phyloP scores from a whole-genome alignment of 495 filamentous ascomycete genomes.

The Trichoderma virens region DNA sequence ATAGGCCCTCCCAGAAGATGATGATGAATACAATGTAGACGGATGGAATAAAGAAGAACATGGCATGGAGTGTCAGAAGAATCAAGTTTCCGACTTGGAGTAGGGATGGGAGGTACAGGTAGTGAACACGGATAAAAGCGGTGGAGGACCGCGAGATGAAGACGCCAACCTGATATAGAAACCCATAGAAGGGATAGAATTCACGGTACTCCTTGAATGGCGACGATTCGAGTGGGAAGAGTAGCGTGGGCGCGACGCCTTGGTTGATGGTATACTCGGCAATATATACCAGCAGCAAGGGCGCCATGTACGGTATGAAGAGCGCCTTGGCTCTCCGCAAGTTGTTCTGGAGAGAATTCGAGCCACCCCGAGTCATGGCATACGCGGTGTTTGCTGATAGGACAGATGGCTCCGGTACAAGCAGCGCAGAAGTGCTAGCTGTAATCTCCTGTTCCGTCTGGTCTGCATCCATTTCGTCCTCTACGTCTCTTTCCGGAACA shows the following conservation, averaged over 20 bases:
- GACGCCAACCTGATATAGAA: constrained; percentile 89
- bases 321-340: constrained; percentile 34
- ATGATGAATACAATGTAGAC: constrained; percentile 76
- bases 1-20: constrained; percentile 91
- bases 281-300: constrained; percentile 83
- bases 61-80: constrained; percentile 63
- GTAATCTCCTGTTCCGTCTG: constrained; percentile 4
- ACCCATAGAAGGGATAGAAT: constrained; percentile 86
- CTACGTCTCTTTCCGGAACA: constrained; percentile 34
- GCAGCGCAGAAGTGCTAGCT: constrained; percentile 26
- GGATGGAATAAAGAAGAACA: constrained; percentile 71
- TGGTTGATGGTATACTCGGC: constrained; percentile 97
- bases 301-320: constrained; percentile 66
- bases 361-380: constrained; percentile 15
- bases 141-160: constrained; percentile 88
- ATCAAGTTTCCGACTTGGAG: constrained; percentile 74
- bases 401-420: constrained; percentile 24
- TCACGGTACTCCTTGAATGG: constrained; percentile 76
- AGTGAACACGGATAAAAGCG: constrained; percentile 73
- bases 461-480: constrained; percentile 32
- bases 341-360: constrained; percentile 36
- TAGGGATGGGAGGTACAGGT: constrained; percentile 75
- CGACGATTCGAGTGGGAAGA: constrained; percentile 68
- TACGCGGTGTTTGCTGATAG: constrained; percentile 21
- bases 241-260: constrained; percentile 77